These are phyloP conservation scores for Cyclotella distinguenda DNA, from an alignment of 108 stramenopile species.

Conservation along the genomic window DNA sequence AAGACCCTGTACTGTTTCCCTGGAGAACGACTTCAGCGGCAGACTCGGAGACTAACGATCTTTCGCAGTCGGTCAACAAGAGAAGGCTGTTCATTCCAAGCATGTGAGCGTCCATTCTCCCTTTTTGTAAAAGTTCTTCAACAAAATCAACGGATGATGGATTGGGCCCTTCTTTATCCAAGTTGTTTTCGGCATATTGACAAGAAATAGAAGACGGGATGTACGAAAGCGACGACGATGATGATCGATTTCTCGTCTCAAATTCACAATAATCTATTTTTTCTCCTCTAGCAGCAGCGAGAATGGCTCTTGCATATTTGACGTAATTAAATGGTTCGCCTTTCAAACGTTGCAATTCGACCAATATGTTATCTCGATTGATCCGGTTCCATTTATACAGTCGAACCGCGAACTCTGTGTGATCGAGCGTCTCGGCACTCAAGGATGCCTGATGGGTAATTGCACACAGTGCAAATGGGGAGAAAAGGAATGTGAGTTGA, in stretches of 20 bases:
- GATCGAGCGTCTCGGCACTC: conserved; percentile 29
- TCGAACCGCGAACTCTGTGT: conserved; percentile 24
- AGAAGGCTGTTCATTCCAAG: conserved; percentile 69
- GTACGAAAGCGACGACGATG: conserved; percentile 13
- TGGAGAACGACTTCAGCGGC: conserved; percentile 23
- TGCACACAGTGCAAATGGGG: not conserved
- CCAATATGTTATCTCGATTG: conserved; percentile 10
- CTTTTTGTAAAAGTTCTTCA: conserved; percentile 54
- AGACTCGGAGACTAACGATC: conserved; percentile 19
- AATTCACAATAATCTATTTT: not conserved
- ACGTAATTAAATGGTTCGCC: conserved; percentile 27
- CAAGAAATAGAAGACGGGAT: conserved; percentile 13
- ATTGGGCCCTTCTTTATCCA: not conserved
- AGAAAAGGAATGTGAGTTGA: not conserved
- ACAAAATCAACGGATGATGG: conserved; percentile 39
- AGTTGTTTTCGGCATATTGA: not conserved
- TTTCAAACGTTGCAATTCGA: conserved; percentile 21
- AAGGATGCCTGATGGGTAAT: conserved; percentile 19
- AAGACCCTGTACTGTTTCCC: conserved; percentile 1
- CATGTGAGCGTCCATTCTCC: conserved; percentile 57
- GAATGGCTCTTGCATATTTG: conserved; percentile 17
- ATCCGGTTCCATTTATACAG: conserved; percentile 12
- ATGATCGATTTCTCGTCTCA: not conserved
- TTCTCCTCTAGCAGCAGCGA: conserved; percentile 23
- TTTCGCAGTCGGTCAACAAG: conserved; percentile 50